These are phyloP conservation scores for Cryptococcus deneoformans DNA, from an alignment of 1,284 basidiomycete genomes.

Conservation along the genomic window DNA sequence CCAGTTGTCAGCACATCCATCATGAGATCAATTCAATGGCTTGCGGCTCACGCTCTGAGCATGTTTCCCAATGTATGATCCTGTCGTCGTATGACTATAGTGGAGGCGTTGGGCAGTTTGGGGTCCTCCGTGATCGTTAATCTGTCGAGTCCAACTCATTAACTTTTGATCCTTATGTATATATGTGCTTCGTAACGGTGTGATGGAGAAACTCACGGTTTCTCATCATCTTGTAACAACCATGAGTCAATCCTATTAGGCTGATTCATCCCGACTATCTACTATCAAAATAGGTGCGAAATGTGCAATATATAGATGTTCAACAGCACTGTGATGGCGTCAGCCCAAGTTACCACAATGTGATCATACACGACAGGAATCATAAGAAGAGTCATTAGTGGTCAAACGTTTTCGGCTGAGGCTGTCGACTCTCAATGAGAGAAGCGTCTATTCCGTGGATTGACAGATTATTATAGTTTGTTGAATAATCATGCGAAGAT, in stretches of 20 bases:
- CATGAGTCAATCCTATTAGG: constrained; percentile 80
- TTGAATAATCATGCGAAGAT: constrained; percentile 46
- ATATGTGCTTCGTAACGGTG: not conserved
- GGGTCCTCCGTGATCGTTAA: constrained; percentile 92
- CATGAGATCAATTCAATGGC: not conserved
- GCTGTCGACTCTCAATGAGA: constrained; percentile 28
- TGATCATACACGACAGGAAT: not conserved
- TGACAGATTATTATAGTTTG: constrained; percentile 54
- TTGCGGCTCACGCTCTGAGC: constrained; percentile 75
- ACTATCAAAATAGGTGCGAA: not conserved
- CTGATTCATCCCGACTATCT: constrained; percentile 69
- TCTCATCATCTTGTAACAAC: constrained; percentile 86
- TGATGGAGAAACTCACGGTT: constrained; percentile 64
- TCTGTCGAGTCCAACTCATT: constrained; percentile 50
- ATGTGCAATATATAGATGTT: too few species aligned
- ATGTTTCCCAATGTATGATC: constrained; percentile 97
- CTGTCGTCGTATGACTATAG: constrained; percentile 90
- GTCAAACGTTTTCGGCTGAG: constrained; percentile 36
- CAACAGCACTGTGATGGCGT: not conserved
- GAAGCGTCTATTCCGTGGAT: constrained; percentile 54
- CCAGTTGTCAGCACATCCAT: not conserved
- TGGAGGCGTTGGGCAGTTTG: constrained; percentile 95
- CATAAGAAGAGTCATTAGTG: constrained; percentile 18
- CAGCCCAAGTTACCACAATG: not conserved
- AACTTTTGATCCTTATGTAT: too few species aligned